Percentiles rank a stretch among this genome's conserved stretches.
phyloP scores from a whole-genome alignment of 768 basidiomycete species.

The Suillus americanus region DNA sequence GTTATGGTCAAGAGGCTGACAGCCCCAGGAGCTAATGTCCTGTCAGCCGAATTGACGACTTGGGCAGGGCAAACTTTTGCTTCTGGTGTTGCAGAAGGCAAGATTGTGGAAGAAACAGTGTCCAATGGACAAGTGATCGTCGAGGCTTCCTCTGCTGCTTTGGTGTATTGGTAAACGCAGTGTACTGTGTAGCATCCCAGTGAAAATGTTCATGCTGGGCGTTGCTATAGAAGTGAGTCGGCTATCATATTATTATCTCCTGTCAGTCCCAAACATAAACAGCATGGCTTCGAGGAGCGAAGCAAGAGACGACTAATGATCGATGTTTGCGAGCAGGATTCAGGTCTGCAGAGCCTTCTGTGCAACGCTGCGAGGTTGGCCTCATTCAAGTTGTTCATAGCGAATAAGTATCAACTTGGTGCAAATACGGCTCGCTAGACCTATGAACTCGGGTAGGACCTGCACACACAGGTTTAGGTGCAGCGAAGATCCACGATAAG shows the following conservation, averaged over 20 bases:
- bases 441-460: background rate
- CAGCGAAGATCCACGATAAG: background rate
- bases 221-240: background rate
- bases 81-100: constrained; percentile 39
- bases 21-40: constrained; percentile 49
- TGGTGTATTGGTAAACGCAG: constrained; percentile 30
- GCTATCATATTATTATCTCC: background rate
- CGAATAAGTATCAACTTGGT: background rate
- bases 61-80: constrained; percentile 52
- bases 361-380: background rate
- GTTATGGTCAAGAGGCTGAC: constrained; percentile 39
- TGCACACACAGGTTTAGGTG: background rate
- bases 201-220: background rate
- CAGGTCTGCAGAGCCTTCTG: background rate
- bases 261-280: background rate
- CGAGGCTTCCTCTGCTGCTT: constrained; percentile 34
- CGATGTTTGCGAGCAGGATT: background rate
- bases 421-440: background rate
- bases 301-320: background rate
- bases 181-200: background rate
- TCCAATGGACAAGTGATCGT: constrained; percentile 33
- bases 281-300: background rate
- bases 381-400: background rate
- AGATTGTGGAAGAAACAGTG: constrained; percentile 39
- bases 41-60: constrained; percentile 41